phyloP scores from a whole-genome alignment of 2,329 filamentous ascomycete species.

The Stagonosporopsis cucurbitacearum region DNA sequence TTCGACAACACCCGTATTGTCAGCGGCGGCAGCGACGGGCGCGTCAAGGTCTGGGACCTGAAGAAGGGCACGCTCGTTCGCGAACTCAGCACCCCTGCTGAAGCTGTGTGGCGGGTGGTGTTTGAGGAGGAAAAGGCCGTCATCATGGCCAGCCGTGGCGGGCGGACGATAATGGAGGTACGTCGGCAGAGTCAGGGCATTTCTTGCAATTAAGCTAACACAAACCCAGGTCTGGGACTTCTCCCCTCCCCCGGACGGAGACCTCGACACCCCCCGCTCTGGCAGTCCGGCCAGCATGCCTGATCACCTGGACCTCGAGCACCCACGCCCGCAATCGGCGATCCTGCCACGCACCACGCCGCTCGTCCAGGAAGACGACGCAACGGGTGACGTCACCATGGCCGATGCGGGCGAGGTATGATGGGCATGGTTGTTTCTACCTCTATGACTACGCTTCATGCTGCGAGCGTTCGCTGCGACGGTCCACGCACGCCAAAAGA shows the following conservation, averaged over 20 bases:
- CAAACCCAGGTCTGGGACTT: slow-evolving; percentile 84
- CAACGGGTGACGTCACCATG: slow-evolving; percentile 42
- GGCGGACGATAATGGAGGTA: slow-evolving; percentile 97
- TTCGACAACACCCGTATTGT: slow-evolving; percentile 97
- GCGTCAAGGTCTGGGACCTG: slow-evolving; percentile 98
- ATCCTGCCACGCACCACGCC: slow-evolving; percentile 35
- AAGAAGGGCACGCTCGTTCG: slow-evolving; percentile 89
- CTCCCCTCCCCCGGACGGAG: slow-evolving; percentile 72
- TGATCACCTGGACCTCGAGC: slow-evolving; percentile 45
- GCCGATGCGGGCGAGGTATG: slow-evolving; percentile 34
- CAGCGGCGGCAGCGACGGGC: slow-evolving; percentile 93
- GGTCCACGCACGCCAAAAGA: too few species aligned
- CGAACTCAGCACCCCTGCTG: slow-evolving; percentile 87
- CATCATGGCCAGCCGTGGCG: slow-evolving; percentile 84
- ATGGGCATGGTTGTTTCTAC: neutral
- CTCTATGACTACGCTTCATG: slow-evolving; percentile 15
- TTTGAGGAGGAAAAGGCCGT: slow-evolving; percentile 99
- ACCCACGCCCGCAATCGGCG: slow-evolving; percentile 42
- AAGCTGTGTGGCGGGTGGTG: slow-evolving; percentile 96
- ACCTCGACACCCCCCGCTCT: slow-evolving; percentile 46
- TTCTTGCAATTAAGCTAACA: slow-evolving; percentile 35
- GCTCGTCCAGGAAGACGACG: slow-evolving; percentile 29
- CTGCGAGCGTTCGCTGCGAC: neutral
- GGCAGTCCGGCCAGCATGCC: slow-evolving; percentile 53
- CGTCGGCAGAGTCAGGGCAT: too few species aligned